phyloP scores from a whole-genome alignment of 192 early-diverging fungal genomes.

The Entomortierella lignicola region DNA sequence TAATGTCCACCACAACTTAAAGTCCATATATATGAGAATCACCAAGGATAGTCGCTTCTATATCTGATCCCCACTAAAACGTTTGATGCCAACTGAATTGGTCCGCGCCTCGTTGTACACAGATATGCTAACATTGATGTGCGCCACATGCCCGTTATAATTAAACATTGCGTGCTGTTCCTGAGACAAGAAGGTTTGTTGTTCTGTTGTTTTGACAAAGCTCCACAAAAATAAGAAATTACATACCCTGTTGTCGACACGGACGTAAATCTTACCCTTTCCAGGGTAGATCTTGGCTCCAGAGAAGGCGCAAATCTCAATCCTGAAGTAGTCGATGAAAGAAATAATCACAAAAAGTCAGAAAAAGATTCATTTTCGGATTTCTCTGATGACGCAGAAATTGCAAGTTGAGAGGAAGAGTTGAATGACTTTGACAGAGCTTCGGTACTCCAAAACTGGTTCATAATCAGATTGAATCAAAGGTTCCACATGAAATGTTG shows the following conservation, averaged over 20 bases:
- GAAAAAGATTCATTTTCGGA: neutral
- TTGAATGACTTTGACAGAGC: neutral
- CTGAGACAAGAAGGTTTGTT: too few species aligned
- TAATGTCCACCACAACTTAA: too few species aligned
- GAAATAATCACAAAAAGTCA: constrained; percentile 4
- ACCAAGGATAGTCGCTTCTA: too few species aligned
- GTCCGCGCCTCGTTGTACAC: too few species aligned
- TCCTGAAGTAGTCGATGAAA: constrained; percentile 61
- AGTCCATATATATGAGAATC: too few species aligned
- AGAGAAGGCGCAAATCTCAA: constrained; percentile 96
- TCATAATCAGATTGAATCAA: constrained; percentile 18
- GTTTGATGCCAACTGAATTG: too few species aligned
- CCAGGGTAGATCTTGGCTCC: constrained; percentile 99
- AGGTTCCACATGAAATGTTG: constrained; percentile 16
- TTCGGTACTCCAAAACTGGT: neutral
- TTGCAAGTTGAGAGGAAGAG: neutral
- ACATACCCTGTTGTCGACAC: constrained; percentile 88
- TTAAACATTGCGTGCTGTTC: too few species aligned
- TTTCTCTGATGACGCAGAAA: too few species aligned
- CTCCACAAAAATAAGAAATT: constrained; percentile 4
- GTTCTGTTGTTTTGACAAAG: neutral
- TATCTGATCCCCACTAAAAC: too few species aligned
- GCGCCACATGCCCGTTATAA: too few species aligned
- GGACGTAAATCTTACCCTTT: constrained; percentile 95
- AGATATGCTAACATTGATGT: too few species aligned